These are phyloP conservation scores for Magnusiomyces paraingens DNA, from an alignment of 1,139 yeast species.

Conservation along the genomic window DNA sequence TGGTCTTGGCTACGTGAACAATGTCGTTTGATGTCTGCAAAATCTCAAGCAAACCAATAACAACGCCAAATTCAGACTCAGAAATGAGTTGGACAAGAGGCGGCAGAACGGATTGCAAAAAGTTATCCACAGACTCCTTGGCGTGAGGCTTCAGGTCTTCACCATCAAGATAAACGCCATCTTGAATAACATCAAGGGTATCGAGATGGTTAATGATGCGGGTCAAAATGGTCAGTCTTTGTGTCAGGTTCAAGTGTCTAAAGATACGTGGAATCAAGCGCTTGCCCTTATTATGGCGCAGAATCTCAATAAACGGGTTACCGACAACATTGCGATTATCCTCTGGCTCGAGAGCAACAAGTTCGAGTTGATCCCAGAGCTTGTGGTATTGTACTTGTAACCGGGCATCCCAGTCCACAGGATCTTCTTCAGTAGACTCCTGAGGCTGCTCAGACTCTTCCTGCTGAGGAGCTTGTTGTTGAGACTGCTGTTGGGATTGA, in stretches of 20 bases:
- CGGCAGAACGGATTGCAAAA: slow-evolving; percentile 78
- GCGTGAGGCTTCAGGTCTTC: slow-evolving; percentile 40
- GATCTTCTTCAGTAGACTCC: slow-evolving; percentile 29
- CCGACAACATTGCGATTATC: slow-evolving; percentile 30
- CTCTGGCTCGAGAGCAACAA: slow-evolving; percentile 46
- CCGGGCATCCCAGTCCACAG: slow-evolving; percentile 29
- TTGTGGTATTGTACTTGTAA: slow-evolving; percentile 30
- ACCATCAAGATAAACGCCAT: slow-evolving; percentile 72
- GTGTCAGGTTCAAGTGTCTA: slow-evolving; percentile 73
- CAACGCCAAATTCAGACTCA: slow-evolving; percentile 74
- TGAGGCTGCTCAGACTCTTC: not conserved
- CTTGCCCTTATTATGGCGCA: slow-evolving; percentile 82
- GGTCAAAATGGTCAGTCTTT: slow-evolving; percentile 70
- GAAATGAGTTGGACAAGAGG: slow-evolving; percentile 80
- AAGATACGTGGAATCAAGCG: slow-evolving; percentile 84
- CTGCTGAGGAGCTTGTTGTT: slow-evolving; percentile 1
- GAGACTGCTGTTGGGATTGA: slow-evolving; percentile 4
- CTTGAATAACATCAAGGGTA: slow-evolving; percentile 67
- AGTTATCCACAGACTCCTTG: slow-evolving; percentile 65
- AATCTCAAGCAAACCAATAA: slow-evolving; percentile 71
- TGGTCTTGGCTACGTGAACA: slow-evolving; percentile 65
- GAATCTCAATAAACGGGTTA: slow-evolving; percentile 82
- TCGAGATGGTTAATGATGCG: slow-evolving; percentile 78
- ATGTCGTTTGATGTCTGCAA: slow-evolving; percentile 55
- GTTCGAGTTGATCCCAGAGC: slow-evolving; percentile 75